Conservation (phyloP, 768 basidiomycete species). For the Aureoboletus auriporus region DNA sequence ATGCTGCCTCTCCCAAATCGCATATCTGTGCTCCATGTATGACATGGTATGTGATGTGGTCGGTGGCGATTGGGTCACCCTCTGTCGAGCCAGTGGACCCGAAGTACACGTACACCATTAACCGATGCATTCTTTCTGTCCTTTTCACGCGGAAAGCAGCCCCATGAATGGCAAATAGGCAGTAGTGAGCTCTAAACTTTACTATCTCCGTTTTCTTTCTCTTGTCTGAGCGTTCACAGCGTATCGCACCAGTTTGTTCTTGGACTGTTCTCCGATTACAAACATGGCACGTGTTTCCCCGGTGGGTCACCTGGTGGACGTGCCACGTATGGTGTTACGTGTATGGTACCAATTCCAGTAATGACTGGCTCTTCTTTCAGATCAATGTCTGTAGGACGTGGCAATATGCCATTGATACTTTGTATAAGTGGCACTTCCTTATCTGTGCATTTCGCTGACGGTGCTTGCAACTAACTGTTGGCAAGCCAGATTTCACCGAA, state of each 20-base stretch:
- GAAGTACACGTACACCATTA: background rate
- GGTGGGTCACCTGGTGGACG: background rate
- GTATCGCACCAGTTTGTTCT: too few species aligned
- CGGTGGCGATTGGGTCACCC: background rate
- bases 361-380: background rate
- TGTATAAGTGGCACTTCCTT: background rate
- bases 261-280: background rate
- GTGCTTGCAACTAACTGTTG: background rate
- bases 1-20: background rate
- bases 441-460: slow-evolving; percentile 1
- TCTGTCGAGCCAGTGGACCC: too few species aligned
- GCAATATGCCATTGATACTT: background rate
- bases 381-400: slow-evolving; percentile 1
- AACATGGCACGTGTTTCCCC: background rate
- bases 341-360: background rate
- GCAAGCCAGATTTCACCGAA: background rate
- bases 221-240: background rate
- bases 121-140: background rate
- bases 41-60: background rate
- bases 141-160: background rate
- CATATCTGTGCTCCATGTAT: background rate
- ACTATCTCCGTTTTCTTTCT: background rate
- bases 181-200: too few species aligned
- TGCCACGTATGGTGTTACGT: background rate
- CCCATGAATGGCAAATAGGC: background rate